Evolutionary conservation across 2,329 filamentous ascomycete genomes (phyloP).

Genomic region (Trichoderma koningii): DNA sequence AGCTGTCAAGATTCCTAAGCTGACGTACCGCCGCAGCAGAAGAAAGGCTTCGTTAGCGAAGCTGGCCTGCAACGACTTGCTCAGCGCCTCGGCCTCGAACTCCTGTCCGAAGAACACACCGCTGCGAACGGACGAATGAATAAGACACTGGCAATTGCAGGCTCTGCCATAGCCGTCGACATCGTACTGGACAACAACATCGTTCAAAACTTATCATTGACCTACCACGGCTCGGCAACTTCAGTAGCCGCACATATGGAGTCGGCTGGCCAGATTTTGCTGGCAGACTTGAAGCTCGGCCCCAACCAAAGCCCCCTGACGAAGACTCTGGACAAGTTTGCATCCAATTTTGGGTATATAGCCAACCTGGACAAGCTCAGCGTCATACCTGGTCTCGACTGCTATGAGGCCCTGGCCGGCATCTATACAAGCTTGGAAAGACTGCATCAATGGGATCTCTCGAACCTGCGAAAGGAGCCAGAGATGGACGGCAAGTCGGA

Average conservation of each 20-base stretch:
- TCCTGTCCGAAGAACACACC: conserved; percentile 58
- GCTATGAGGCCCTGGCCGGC: conserved; percentile 74
- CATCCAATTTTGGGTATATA: conserved; percentile 69
- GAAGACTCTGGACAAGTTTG: conserved; percentile 70
- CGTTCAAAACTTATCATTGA: conserved; percentile 63
- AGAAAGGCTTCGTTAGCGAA: conserved; percentile 69
- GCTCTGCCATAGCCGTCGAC: conserved; percentile 61
- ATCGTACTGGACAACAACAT: conserved; percentile 63
- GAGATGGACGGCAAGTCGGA: conserved; percentile 49
- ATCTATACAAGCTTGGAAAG: conserved; percentile 69
- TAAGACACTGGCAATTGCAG: conserved; percentile 62
- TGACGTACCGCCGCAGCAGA: conserved; percentile 37
- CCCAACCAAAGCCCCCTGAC: conserved; percentile 66
- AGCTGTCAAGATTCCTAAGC: not conserved
- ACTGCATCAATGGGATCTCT: conserved; percentile 71
- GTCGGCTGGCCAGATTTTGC: conserved; percentile 65
- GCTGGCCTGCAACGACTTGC: conserved; percentile 73
- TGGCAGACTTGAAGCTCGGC: conserved; percentile 62
- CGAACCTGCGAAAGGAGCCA: conserved; percentile 55
- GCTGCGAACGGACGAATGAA: conserved; percentile 51
- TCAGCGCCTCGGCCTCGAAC: conserved; percentile 66
- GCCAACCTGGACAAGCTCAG: conserved; percentile 72
- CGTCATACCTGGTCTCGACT: conserved; percentile 67
- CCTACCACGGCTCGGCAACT: conserved; percentile 61
- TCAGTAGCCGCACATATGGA: conserved; percentile 62